Base-by-base conservation (phyloP, 164 flowering plant genomes). In the Stephania japonica region DNA sequence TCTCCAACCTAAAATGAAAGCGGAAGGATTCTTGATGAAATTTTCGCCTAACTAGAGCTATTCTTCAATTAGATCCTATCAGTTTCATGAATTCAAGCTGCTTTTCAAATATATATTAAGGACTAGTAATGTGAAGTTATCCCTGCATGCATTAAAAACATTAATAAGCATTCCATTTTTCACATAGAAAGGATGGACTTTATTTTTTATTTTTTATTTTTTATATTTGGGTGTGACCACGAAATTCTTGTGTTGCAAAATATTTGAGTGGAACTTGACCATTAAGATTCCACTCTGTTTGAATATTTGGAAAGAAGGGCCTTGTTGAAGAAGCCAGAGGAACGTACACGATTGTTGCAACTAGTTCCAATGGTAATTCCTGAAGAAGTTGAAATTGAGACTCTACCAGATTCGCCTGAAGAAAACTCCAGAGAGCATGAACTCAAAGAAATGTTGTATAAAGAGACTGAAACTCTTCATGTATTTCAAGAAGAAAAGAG, bases 351-450 rank as follows among this genome's bases (percentile, higher is more conserved):
- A 13, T 73, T 86, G 79, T 72, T 89, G 32, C 71, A 69, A 43
- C 84, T 79, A 71, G 75, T 79, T 68, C 90, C 90, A 7, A 74
- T 61, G 68, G 87, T 86, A 49, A 75, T 78, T 65, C 80, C 89
- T 26, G 87, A 84, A 11, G 83, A 80, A 68, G n/a, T 66, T 26
- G 85, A 76, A 73, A 76, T 70, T 68, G 79, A 81, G 67, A 27
- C 63, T 41, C 26, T 75, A 47, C 72, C 69, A 49, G 80, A 75
- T 10, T 42, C 27, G 12, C 53, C 41, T 4, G 42, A 21, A 64
- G 70, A 44, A 42, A 63, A 74, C 67, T 64, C 70, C 65, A 77
- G 50, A 74, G 42, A 49, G 38, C 53, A 68, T 68, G 70, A 32
- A 12, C 44, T 78, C 73, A 3, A 67, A 72, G 7, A 72, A 72